These are phyloP conservation scores for Ascochyta fabae DNA, from an alignment of 2,329 filamentous ascomycete genomes.

Conservation along the genomic window DNA sequence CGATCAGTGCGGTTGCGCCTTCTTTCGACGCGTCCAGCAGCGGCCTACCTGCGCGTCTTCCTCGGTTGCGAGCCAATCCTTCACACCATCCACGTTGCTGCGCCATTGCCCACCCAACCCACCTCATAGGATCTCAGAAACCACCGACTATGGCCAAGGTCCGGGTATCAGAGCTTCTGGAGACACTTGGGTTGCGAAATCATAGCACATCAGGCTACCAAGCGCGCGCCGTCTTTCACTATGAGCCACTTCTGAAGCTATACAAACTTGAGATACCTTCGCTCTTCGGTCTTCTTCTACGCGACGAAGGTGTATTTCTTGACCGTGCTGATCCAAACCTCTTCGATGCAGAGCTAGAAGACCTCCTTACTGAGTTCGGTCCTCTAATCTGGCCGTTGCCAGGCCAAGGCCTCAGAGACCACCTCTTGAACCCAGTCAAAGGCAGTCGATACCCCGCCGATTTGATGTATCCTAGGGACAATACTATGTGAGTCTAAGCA, in stretches of 20 bases:
- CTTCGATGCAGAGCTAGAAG: constrained; percentile 22
- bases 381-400: constrained; percentile 23
- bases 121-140: neutral
- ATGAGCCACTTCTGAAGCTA: constrained; percentile 13
- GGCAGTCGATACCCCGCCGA: constrained; percentile 13
- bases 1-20: neutral
- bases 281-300: constrained; percentile 16
- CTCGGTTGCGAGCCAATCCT: neutral
- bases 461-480: constrained; percentile 19
- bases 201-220: neutral
- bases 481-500: neutral
- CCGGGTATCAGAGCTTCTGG: neutral
- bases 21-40: neutral
- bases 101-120: neutral
- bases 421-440: constrained; percentile 16
- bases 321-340: constrained; percentile 14
- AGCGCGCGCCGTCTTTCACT: neutral
- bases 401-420: constrained; percentile 9
- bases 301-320: constrained; percentile 11
- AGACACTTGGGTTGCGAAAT: neutral
- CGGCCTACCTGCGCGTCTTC: neutral
- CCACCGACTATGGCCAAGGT: neutral
- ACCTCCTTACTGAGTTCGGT: constrained; percentile 15
- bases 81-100: neutral
- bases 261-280: constrained; percentile 15